Evolutionary conservation across 2,329 filamentous ascomycete species (phyloP), one percentile per base, ranked within the genome.

Genomic region (Epichloe glyceriae): DNA sequence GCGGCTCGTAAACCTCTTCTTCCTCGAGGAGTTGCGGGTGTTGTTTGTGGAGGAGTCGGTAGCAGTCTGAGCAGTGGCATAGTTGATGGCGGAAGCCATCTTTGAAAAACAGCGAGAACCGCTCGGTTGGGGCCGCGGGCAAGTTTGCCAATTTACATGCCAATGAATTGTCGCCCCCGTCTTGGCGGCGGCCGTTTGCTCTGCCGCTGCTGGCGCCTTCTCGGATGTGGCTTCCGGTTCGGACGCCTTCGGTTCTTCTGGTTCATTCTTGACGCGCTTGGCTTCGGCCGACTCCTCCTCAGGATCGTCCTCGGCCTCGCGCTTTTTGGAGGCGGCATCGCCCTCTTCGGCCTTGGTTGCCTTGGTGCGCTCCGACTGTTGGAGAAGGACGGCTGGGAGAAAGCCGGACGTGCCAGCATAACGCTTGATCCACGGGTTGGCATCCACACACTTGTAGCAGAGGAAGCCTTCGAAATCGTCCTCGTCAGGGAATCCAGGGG

Each of bases 1-100:
- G 89, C 0, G 91, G 93, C 61, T 96, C 89, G 67, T 98, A 98
- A 1, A 82, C 83, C 35, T 95, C 88, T 72, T 98, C 93, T 67
- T 95, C 89, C 61, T 97, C 90, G 10, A 95, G 81, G 11, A 98
- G 84, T 61, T 95, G 86, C 0, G 82, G 80, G 63, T 95, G 82
- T 0, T 73, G 82, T 0, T 73, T 69, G 50, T 79, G 72, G 1
- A 97, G 78, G 12, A 79, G 70, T 1, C 82, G 81, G 67, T 88
- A 95, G 71, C 90, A 96, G n/a, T 75, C 69, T 15, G 79, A 64
- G 67, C 93, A 98, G 61, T 76, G 87, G 71, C 93, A 98, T 59
- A 98, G 72, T 53, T 83, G 73, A 40, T 85, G 76, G 58, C 91
- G 86, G 72, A 97, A 97, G 60, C 81, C 74, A 49, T 83, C 75